Evolutionary conservation across 441 rosid genomes (phyloP).

Genomic region (Melastoma candidum): DNA sequence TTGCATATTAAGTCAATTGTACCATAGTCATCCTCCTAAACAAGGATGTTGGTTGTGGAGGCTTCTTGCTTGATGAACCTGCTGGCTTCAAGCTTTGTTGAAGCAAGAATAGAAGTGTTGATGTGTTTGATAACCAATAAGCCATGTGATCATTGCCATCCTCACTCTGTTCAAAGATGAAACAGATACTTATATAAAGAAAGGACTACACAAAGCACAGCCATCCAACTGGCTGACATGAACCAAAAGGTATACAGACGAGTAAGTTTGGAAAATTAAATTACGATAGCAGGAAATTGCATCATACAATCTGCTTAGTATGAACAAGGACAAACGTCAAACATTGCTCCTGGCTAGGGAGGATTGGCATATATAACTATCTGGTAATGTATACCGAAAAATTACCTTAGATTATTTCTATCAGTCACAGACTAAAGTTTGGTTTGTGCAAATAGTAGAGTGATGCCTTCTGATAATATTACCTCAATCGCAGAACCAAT

Average conservation of each 20-base stretch:
- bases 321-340: too few relatives aligned
- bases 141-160: constrained; percentile 66
- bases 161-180: constrained; percentile 39
- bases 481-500: constrained; percentile 91
- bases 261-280: too few relatives aligned
- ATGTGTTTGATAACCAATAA: constrained; percentile 83
- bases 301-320: too few relatives aligned
- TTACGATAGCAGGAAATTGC: too few relatives aligned
- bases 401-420: neutral
- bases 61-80: constrained; percentile 36
- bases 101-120: constrained; percentile 67
- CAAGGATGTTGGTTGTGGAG: constrained; percentile 67
- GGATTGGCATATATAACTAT: too few relatives aligned
- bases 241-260: neutral
- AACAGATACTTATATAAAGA: constrained; percentile 10
- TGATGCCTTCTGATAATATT: constrained; percentile 9
- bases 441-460: too few relatives aligned
- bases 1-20: constrained; percentile 9
- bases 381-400: neutral
- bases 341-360: too few relatives aligned
- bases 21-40: constrained; percentile 90
- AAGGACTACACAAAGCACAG: constrained; percentile 8
- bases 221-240: constrained; percentile 1
- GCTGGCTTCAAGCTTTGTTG: constrained; percentile 59
- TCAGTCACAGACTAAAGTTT: neutral